Evolutionary conservation across 768 basidiomycete species (phyloP).

Genomic region (Termitomyces sp.): DNA sequence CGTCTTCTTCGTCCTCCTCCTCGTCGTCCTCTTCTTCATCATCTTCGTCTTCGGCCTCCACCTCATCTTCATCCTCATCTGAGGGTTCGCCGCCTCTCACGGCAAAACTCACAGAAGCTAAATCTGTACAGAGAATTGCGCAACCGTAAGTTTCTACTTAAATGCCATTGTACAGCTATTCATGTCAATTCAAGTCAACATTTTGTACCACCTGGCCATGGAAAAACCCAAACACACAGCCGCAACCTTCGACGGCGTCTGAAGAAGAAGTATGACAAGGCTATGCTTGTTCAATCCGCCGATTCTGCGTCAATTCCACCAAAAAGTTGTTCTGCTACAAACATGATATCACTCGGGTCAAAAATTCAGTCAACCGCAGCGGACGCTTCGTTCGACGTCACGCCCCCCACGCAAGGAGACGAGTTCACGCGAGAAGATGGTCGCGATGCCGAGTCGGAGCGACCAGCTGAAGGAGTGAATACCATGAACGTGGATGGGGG

Average conservation of each 20-base stretch:
- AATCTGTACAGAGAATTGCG: background rate
- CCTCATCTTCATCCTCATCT: slow-evolving; percentile 6
- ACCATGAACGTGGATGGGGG: slow-evolving; percentile 12
- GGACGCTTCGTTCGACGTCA: slow-evolving; percentile 1
- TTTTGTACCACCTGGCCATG: slow-evolving; percentile 14
- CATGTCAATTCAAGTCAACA: background rate
- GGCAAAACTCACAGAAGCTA: slow-evolving; percentile 5
- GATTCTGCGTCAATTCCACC: slow-evolving; percentile 15
- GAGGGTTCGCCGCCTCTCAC: slow-evolving; percentile 10
- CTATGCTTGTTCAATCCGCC: background rate
- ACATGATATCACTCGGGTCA: slow-evolving; percentile 38
- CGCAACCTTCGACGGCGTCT: slow-evolving; percentile 8
- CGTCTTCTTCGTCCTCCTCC: slow-evolving; percentile 25
- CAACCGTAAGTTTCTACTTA: slow-evolving; percentile 11
- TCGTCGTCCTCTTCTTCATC: slow-evolving; percentile 19
- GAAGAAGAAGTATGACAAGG: slow-evolving; percentile 21
- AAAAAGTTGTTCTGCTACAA: slow-evolving; percentile 31
- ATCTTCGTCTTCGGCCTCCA: slow-evolving; percentile 14
- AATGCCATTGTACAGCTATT: background rate
- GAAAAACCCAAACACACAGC: slow-evolving; percentile 11
- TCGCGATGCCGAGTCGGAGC: slow-evolving; percentile 9
- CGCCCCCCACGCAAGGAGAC: background rate
- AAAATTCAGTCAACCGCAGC: background rate
- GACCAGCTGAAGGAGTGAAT: background rate
- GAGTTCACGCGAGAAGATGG: background rate